Percentiles rank a stretch among this genome's conserved stretches.
Conservation (phyloP, 805 yeast species). For the Lipomyces spencermartinsiae region DNA sequence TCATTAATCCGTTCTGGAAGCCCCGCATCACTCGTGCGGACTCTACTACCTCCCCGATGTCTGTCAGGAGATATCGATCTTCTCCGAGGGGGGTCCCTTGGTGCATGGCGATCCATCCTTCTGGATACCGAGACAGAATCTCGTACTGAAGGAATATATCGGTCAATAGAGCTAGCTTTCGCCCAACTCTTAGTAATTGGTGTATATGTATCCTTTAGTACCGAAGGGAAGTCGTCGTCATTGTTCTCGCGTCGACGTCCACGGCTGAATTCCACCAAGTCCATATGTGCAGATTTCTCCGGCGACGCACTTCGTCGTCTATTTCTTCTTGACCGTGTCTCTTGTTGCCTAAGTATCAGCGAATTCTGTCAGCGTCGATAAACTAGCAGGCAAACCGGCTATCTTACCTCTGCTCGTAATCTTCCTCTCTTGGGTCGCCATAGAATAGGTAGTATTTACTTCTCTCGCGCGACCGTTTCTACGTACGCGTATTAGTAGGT, state of each 20-base stretch:
- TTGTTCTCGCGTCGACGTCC: slow-evolving; percentile 1
- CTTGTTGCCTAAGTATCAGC: not conserved
- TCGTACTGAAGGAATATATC: slow-evolving; percentile 18
- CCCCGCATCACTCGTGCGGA: not conserved
- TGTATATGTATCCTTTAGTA: slow-evolving; percentile 10
- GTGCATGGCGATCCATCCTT: slow-evolving; percentile 4
- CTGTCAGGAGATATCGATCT: slow-evolving; percentile 16
- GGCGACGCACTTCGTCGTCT: slow-evolving; percentile 31
- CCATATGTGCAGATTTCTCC: not conserved
- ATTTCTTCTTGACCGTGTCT: not conserved
- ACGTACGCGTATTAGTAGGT: not conserved
- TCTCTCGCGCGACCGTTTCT: slow-evolving; percentile 57
- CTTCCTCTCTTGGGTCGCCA: slow-evolving; percentile 62
- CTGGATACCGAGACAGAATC: slow-evolving; percentile 9
- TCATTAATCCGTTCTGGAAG: not conserved
- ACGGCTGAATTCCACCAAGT: not conserved
- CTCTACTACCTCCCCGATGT: not conserved
- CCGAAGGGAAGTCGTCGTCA: slow-evolving; percentile 24
- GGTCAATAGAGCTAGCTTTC: slow-evolving; percentile 9
- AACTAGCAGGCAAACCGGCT: not conserved
- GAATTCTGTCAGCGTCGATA: not conserved
- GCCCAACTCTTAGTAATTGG: slow-evolving; percentile 19
- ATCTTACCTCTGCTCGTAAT: slow-evolving; percentile 11
- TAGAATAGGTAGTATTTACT: slow-evolving; percentile 67
- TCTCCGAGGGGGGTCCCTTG: slow-evolving; percentile 6